Evolutionary conservation across 192 early-diverging fungal species (phyloP).

Genomic region (Anaeromyces robustus): DNA sequence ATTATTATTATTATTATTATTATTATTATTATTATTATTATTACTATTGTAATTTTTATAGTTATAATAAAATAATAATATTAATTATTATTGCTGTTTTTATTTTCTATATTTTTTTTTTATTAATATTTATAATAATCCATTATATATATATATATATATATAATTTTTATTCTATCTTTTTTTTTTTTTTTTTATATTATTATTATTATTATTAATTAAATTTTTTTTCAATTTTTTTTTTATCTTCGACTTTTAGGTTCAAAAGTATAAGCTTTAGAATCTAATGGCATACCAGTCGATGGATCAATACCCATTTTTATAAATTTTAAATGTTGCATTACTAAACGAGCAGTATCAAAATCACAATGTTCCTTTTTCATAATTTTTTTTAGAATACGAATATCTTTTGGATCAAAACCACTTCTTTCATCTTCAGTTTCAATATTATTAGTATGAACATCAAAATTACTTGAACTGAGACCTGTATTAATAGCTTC

Average conservation of each 20-base stretch:
- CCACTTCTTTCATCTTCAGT: background rate
- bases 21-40: too few relatives aligned
- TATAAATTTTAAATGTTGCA: background rate
- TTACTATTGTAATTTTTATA: too few relatives aligned
- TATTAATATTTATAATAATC: too few relatives aligned
- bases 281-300: background rate
- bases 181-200: too few relatives aligned
- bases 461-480: background rate
- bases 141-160: too few relatives aligned
- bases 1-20: too few relatives aligned
- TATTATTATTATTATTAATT: too few relatives aligned
- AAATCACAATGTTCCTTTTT: background rate
- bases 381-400: background rate
- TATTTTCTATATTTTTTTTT: too few relatives aligned
- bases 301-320: background rate
- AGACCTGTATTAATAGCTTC: background rate
- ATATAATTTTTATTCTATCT: too few relatives aligned
- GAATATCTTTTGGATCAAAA: background rate
- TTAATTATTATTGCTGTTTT: too few relatives aligned
- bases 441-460: background rate
- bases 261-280: background rate
- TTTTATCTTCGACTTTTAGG: background rate
- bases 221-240: background rate
- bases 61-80: too few relatives aligned
- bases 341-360: background rate